Evolutionary conservation across 1,139 yeast species (phyloP).

Genomic region (Petasospora fabianii): DNA sequence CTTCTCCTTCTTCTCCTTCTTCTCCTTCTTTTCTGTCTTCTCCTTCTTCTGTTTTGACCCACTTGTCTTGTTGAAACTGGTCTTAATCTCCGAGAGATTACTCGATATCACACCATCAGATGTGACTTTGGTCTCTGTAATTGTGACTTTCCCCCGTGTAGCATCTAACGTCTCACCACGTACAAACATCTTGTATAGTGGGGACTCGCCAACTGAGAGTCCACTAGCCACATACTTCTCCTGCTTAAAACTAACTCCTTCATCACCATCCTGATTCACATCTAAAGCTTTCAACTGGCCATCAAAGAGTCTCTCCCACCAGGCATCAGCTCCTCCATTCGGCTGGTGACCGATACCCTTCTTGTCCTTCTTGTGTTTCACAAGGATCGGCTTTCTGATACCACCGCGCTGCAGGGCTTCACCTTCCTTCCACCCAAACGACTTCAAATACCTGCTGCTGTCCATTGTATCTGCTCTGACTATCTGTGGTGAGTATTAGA

Average conservation of each 20-base stretch:
- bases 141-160: constrained; percentile 46
- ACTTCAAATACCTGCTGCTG: constrained; percentile 64
- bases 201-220: constrained; percentile 51
- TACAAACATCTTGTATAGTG: constrained; percentile 73
- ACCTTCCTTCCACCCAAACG: constrained; percentile 92
- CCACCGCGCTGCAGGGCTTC: constrained; percentile 81
- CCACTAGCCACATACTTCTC: constrained; percentile 41
- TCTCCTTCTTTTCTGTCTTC: constrained; percentile 27
- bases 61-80: constrained; percentile 11
- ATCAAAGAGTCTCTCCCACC: constrained; percentile 97
- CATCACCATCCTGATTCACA: constrained; percentile 40
- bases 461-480: constrained; percentile 48
- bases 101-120: constrained; percentile 8
- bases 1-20: constrained; percentile 33
- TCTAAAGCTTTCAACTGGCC: constrained; percentile 83
- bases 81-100: constrained; percentile 17
- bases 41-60: constrained; percentile 21
- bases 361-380: constrained; percentile 84
- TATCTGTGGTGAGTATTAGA: no score
- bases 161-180: constrained; percentile 83
- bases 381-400: constrained; percentile 77
- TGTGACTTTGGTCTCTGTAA: constrained; percentile 19
- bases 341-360: constrained; percentile 86
- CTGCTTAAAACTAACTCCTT: constrained; percentile 40
- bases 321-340: constrained; percentile 62